These are phyloP conservation scores for Alternaria infectoria DNA, from an alignment of 2,329 filamentous ascomycete genomes.

Conservation along the genomic window DNA sequence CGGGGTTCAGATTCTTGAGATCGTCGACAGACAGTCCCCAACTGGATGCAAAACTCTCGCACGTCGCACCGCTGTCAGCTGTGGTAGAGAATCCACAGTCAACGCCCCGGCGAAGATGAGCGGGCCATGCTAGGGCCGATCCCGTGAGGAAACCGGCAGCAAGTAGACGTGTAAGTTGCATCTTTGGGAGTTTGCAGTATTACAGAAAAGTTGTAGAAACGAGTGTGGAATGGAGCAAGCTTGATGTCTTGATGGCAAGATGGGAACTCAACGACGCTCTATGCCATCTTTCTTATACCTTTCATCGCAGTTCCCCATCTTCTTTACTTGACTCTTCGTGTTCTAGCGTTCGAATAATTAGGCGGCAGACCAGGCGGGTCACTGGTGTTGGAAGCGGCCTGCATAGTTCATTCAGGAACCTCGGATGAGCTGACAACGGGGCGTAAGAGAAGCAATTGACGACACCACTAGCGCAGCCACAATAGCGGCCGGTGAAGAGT, in stretches of 20 bases:
- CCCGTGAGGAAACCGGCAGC: neutral
- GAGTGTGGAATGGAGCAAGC: neutral
- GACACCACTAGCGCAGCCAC: neutral
- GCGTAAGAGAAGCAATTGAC: neutral
- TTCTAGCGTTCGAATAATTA: neutral
- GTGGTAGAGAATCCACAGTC: neutral
- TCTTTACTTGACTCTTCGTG: neutral
- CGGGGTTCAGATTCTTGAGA: conserved; percentile 1
- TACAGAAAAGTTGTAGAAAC: neutral
- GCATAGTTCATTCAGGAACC: neutral
- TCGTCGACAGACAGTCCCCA: neutral
- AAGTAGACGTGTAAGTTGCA: neutral
- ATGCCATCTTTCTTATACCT: neutral
- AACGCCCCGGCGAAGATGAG: neutral
- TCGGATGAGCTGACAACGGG: neutral
- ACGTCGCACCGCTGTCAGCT: neutral
- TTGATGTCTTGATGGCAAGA: neutral
- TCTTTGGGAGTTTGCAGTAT: neutral
- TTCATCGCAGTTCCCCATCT: neutral
- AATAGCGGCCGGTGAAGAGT: neutral
- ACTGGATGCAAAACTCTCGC: neutral
- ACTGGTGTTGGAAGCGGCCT: neutral
- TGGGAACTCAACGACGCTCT: neutral
- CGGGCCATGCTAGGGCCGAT: neutral
- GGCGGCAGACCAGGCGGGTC: neutral